Evolutionary conservation across 1,284 basidiomycete genomes (phyloP), one percentile per base, ranked within the genome.

Genomic region (Leccinum griseonigrum): DNA sequence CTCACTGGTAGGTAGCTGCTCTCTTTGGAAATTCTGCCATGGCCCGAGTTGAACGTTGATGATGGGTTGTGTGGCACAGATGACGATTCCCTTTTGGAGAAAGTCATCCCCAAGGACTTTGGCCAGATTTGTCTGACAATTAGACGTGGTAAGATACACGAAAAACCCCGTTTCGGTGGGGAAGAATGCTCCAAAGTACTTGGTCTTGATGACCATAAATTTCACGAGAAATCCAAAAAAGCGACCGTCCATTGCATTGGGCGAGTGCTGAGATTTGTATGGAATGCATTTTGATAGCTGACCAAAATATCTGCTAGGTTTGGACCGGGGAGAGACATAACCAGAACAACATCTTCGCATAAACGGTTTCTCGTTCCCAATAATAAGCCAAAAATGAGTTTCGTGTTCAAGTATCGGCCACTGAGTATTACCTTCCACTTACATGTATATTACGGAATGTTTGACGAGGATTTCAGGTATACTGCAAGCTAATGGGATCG

Each of bases 401-500:
- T 69, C 8, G 43, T 62, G 29, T 71, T 71, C 60, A 69, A 63
- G 46, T 68, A 64, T 34, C 55, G 22, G 22, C 60, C 66, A 7
- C 59, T 70, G 1, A 26, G 69, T 63, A 62, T 51, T 53, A 3
- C 10, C 53, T 51, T 50, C 16, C 34, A 8, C 50, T 13, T n/a
- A 4, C n/a, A 22, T n/a, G 14, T 13, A 34, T 22, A 16, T 29
- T 7, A 8, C 9, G 46, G 5, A n/a, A 38, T n/a, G 13, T 28
- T 48, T 57, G 14, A 58, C 22, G 50, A 4, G 57, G 4, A 4
- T 54, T 29, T 7, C 46, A 73, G 71, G 36, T n/a, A 14, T 72
- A 16, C 56, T 70, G 11, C 66, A 66, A 53, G 68, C 66, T 8
- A 64, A 64, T 48, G 63, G 71, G 10, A 60, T 71, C 5, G 66